Conservation (phyloP, 2,329 filamentous ascomycete genomes). For the Colletotrichum plurivorum region DNA sequence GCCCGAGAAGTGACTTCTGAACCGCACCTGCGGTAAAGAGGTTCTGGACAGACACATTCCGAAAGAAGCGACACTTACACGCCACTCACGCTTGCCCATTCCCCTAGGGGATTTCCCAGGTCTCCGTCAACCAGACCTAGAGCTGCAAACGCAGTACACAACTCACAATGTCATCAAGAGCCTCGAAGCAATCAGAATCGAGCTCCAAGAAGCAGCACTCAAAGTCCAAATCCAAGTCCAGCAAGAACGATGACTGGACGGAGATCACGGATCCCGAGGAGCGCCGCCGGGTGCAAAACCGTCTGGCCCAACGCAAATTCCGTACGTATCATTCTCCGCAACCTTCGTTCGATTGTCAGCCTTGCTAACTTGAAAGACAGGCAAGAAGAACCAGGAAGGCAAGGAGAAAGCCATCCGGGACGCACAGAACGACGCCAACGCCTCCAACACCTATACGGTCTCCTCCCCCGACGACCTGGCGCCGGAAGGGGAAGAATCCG, state of each 20-base stretch:
- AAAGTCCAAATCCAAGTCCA: constrained; percentile 56
- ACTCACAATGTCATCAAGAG: constrained; percentile 50
- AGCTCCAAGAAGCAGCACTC: constrained; percentile 48
- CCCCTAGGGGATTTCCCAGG: too few species aligned
- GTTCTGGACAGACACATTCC: too few species aligned
- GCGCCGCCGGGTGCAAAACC: constrained; percentile 81
- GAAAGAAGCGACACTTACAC: too few species aligned
- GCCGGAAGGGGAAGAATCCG: constrained; percentile 69
- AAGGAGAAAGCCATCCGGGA: constrained; percentile 77
- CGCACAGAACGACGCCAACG: constrained; percentile 73
- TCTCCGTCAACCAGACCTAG: neutral
- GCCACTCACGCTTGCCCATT: too few species aligned
- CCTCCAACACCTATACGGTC: constrained; percentile 74
- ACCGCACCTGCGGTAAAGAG: too few species aligned
- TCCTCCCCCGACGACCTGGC: constrained; percentile 71
- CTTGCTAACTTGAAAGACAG: constrained; percentile 54
- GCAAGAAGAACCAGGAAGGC: constrained; percentile 78
- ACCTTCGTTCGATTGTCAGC: neutral
- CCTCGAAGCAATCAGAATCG: constrained; percentile 44
- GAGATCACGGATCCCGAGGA: constrained; percentile 79
- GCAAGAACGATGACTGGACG: constrained; percentile 75
- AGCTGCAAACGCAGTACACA: neutral
- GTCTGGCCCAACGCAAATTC: constrained; percentile 82
- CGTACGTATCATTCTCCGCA: constrained; percentile 64
- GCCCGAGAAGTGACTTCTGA: too few species aligned